phyloP scores from a whole-genome alignment of 2,329 filamentous ascomycete genomes.

The Sporothrix dimorphospora region DNA sequence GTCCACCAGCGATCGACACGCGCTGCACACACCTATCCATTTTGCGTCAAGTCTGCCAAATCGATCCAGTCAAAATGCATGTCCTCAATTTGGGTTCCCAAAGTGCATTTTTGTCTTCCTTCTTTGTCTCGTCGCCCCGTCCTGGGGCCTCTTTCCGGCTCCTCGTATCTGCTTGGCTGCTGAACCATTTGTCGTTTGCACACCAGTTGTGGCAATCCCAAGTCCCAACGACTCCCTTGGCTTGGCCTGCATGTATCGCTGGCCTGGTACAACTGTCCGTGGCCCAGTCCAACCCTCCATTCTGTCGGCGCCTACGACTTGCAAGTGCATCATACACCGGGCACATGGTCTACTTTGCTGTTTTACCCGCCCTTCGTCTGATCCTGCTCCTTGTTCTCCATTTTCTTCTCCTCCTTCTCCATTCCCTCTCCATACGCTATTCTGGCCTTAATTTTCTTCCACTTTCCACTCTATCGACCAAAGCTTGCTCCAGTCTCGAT shows the following conservation, averaged over 20 bases:
- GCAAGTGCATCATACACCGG: not conserved
- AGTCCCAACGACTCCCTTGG: not conserved
- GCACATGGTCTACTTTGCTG: not conserved
- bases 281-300: not conserved
- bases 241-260: not conserved
- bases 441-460: not conserved
- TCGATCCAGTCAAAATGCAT: not conserved
- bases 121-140: not conserved
- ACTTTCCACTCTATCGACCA: not conserved
- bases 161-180: not conserved
- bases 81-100: not conserved
- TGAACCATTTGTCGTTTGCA: not conserved
- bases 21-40: not conserved
- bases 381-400: not conserved
- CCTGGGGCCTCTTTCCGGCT: constrained; percentile 5
- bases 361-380: constrained; percentile 11
- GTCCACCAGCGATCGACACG: not conserved
- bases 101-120: not conserved
- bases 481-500: constrained; percentile 3
- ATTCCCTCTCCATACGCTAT: not conserved
- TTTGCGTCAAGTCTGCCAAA: not conserved
- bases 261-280: not conserved
- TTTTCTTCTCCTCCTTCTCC: too few relatives aligned
- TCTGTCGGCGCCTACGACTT: not conserved
- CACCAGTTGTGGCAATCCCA: not conserved